A percentile compares a stretch with the other conserved stretches of the same genome.
These are phyloP conservation scores for Clarireedia homoeocarpa DNA, from an alignment of 2,329 filamentous ascomycete species.

Conservation along the genomic window DNA sequence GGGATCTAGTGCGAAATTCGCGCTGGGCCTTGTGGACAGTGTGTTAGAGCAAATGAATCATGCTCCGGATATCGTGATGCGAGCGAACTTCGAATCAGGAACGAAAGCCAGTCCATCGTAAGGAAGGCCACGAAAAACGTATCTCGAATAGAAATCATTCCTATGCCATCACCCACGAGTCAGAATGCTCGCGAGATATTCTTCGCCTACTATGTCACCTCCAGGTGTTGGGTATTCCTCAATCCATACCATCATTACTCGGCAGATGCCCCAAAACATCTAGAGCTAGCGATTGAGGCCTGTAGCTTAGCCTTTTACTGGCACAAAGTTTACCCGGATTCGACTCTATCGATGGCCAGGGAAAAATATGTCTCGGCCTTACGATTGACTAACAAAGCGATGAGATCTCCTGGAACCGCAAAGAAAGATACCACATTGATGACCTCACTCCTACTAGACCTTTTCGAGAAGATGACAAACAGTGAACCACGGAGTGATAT, in stretches of 20 bases:
- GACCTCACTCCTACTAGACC: constrained; percentile 8
- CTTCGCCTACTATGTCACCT: constrained; percentile 5
- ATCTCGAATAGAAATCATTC: not conserved
- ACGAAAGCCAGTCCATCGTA: constrained; percentile 1
- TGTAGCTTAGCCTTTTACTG: constrained; percentile 9
- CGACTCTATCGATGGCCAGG: not conserved
- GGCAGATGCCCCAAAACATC: not conserved
- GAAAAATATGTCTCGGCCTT: constrained; percentile 5
- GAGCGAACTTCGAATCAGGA: constrained; percentile 1
- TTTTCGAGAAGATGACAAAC: constrained; percentile 1
- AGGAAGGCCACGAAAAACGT: not conserved
- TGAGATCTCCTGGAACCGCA: not conserved
- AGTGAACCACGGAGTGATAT: not conserved
- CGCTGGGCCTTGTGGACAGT: constrained; percentile 1
- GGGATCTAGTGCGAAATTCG: constrained; percentile 12
- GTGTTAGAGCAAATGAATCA: constrained; percentile 4
- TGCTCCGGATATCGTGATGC: constrained; percentile 9
- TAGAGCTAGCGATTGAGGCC: constrained; percentile 6
- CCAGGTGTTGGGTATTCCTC: constrained; percentile 4
- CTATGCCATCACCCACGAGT: not conserved
- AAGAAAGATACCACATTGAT: constrained; percentile 2
- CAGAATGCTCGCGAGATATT: constrained; percentile 4
- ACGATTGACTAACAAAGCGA: not conserved
- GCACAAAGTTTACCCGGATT: not conserved
- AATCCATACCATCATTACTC: not conserved